phyloP scores from a whole-genome alignment of 2,329 filamentous ascomycete species.

The Colletotrichum destructivum region DNA sequence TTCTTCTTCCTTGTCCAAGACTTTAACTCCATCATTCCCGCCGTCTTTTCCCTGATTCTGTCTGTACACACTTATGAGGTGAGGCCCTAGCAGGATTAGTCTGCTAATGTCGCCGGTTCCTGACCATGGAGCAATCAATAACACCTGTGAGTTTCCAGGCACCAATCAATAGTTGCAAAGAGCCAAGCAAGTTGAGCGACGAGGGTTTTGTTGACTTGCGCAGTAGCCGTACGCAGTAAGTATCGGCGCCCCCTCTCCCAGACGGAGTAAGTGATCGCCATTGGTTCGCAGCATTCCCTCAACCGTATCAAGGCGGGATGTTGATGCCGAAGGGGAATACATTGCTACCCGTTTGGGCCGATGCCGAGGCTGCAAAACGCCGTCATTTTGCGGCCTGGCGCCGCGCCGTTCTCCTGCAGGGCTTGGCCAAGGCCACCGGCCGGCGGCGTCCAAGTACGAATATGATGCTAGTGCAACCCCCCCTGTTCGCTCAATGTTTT shows the following conservation, averaged over 20 bases:
- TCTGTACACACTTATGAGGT: neutral
- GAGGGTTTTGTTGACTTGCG: neutral
- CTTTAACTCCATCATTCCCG: neutral
- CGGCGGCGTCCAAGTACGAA: neutral
- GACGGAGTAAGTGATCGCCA: neutral
- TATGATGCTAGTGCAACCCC: neutral
- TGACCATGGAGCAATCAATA: neutral
- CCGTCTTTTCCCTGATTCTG: neutral
- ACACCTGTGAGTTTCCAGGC: neutral
- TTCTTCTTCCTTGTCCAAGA: neutral
- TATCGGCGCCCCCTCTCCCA: too few relatives aligned
- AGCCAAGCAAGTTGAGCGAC: neutral
- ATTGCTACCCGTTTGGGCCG: conserved; percentile 7
- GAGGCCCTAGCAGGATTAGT: neutral
- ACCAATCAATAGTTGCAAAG: neutral
- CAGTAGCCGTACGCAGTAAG: neutral
- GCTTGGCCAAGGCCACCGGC: conserved; percentile 8
- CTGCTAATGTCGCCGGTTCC: neutral
- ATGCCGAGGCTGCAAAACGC: conserved; percentile 28
- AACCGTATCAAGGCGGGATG: conserved; percentile 2
- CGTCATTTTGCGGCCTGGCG: conserved; percentile 28
- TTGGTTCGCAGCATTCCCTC: neutral
- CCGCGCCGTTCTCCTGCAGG: conserved; percentile 20
- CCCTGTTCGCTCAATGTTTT: neutral
- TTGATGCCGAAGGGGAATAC: neutral